Evolutionary conservation across 2,329 filamentous ascomycete species (phyloP).

Genomic region (Ophiosphaerella herpotricha): DNA sequence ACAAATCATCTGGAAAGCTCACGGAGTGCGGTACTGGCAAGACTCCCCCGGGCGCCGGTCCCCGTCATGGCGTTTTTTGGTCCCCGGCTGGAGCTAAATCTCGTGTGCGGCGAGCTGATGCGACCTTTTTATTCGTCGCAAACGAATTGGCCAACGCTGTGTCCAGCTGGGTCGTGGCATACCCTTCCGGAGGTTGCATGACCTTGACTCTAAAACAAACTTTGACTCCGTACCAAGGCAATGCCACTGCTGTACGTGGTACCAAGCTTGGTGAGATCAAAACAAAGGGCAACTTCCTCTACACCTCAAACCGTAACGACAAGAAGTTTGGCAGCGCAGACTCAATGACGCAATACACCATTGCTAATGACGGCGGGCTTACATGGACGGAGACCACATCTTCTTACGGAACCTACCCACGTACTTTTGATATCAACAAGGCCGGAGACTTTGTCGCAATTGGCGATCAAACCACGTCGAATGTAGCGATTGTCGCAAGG

Average conservation of each 20-base stretch:
- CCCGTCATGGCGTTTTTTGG: constrained; percentile 60
- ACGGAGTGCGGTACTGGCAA: constrained; percentile 52
- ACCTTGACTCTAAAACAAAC: constrained; percentile 36
- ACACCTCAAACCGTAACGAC: constrained; percentile 44
- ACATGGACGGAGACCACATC: constrained; percentile 36
- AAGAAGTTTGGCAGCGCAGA: constrained; percentile 41
- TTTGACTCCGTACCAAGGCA: constrained; percentile 39
- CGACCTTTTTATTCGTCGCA: constrained; percentile 35
- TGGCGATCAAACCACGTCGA: constrained; percentile 38
- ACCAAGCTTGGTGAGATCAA: constrained; percentile 42
- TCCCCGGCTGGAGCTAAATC: constrained; percentile 27
- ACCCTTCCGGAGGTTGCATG: constrained; percentile 38
- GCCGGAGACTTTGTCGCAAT: constrained; percentile 38
- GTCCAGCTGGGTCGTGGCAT: constrained; percentile 36
- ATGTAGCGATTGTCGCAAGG: constrained; percentile 39
- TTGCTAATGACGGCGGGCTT: constrained; percentile 33
- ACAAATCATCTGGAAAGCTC: constrained; percentile 51
- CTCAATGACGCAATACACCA: constrained; percentile 42
- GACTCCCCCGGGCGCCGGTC: constrained; percentile 55
- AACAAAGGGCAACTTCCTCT: constrained; percentile 41
- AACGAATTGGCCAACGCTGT: constrained; percentile 43
- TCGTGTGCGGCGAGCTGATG: constrained; percentile 23
- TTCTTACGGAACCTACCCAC: constrained; percentile 40
- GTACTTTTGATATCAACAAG: constrained; percentile 43
- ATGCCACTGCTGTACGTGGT: constrained; percentile 28